Evolutionary conservation across 805 yeast species (phyloP).

Genomic region (Komagataella populi): DNA sequence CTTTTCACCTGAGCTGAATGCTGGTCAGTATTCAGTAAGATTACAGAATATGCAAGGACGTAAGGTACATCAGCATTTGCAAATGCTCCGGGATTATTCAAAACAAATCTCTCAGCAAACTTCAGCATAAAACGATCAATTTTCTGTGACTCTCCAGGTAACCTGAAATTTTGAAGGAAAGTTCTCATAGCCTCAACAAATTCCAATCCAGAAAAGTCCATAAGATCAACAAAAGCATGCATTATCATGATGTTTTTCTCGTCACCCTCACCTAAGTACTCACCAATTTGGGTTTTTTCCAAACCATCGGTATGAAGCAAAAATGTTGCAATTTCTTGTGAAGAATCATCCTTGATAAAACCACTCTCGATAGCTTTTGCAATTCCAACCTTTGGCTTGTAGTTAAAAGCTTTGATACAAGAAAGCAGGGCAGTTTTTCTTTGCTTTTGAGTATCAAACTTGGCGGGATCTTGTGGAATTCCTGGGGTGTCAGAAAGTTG

Average conservation of each 20-base stretch:
- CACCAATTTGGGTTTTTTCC: slow-evolving; percentile 80
- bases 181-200: slow-evolving; percentile 81
- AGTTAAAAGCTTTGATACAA: slow-evolving; percentile 69
- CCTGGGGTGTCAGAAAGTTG: slow-evolving; percentile 1
- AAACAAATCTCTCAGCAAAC: slow-evolving; percentile 84
- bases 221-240: slow-evolving; percentile 86
- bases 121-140: slow-evolving; percentile 94
- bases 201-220: slow-evolving; percentile 56
- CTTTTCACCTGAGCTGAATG: slow-evolving; percentile 80
- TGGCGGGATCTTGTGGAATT: slow-evolving; percentile 40
- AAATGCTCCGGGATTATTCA: slow-evolving; percentile 80
- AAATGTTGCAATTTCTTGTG: slow-evolving; percentile 63
- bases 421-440: slow-evolving; percentile 72
- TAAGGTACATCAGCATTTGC: slow-evolving; percentile 92
- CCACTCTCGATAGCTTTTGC: slow-evolving; percentile 44
- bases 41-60: slow-evolving; percentile 81
- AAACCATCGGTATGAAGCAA: slow-evolving; percentile 55
- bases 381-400: slow-evolving; percentile 74
- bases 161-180: slow-evolving; percentile 76
- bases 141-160: slow-evolving; percentile 98
- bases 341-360: slow-evolving; percentile 47
- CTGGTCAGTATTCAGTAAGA: slow-evolving; percentile 87
- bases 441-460: slow-evolving; percentile 75
- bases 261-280: slow-evolving; percentile 82
- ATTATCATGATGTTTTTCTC: slow-evolving; percentile 65